These are phyloP conservation scores for Nicotiana obtusifolia DNA, from an alignment of 257 asterid species.

Conservation along the genomic window DNA sequence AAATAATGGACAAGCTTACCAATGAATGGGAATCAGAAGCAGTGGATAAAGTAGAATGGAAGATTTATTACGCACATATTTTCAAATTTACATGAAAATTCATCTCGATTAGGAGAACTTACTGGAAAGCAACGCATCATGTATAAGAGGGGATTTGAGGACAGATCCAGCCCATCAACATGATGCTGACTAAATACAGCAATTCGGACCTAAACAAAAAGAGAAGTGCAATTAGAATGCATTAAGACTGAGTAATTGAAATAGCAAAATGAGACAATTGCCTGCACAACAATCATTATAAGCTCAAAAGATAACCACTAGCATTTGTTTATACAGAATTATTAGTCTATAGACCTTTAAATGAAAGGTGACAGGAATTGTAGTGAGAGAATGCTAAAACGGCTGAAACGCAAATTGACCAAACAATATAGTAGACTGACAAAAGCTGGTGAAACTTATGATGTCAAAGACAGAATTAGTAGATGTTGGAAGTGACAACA, in stretches of 20 bases:
- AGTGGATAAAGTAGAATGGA: background rate
- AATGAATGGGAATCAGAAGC: background rate
- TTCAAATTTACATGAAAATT: background rate
- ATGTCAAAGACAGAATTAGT: background rate
- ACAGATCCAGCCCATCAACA: constrained; percentile 93
- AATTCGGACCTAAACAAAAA: constrained; percentile 68
- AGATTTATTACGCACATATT: background rate
- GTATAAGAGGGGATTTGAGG: constrained; percentile 94
- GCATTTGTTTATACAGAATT: background rate
- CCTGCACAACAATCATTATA: background rate
- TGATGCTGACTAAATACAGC: constrained; percentile 97
- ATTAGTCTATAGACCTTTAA: background rate
- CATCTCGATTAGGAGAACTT: constrained; percentile 17
- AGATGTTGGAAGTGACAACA: background rate
- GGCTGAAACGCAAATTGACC: background rate
- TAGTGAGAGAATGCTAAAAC: background rate
- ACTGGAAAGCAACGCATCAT: constrained; percentile 99
- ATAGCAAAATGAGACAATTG: background rate
- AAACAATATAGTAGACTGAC: background rate
- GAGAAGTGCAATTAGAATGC: background rate
- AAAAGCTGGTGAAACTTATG: background rate
- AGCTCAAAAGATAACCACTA: background rate
- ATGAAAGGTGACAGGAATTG: background rate
- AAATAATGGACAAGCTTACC: background rate
- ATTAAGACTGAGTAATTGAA: background rate